Base-by-base conservation (phyloP, 352 stramenopile genomes). In the Aphanomyces cochlioides region DNA sequence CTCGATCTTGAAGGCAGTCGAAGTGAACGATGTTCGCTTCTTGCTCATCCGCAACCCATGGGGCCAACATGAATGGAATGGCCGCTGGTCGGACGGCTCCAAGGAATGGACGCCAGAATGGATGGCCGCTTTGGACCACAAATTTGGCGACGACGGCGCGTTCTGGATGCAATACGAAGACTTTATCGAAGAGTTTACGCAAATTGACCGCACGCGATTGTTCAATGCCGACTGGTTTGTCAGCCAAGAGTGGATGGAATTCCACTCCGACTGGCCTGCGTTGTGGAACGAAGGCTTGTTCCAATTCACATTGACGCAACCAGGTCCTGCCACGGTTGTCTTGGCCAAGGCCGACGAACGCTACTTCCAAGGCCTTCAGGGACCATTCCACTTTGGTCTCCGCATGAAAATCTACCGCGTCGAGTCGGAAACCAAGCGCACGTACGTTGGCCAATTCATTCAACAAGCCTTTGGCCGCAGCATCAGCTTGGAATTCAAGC, bases 161-260 rank as follows among this genome's bases (percentile, higher is more conserved):
- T 90, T 89, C 69, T 90, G 81, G 78, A 90, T 90, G 77, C 69
- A 50, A 34, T 89, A 79, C 71, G 71, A 79, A 8, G 75, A 82
- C 57, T 80, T 80, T 39, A 59, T 82, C 45, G 69, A 74, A 13
- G 75, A 69, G 36, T 82, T 82, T 53, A 80, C 73, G 17, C 38
- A 73, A 6, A 56, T 80, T 8, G 75, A 82, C 50, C 75, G 75
- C 71, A 83, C 77, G 63, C 74, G 77, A 34, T 69, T 83, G 45
- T 83, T 78, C 60, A 72, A 74, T 21, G 56, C 63, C n/a, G 73
- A 78, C 47, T 83, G 77, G 77, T 79, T 61, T 1, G 61, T 83
- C 15, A 72, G 74, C 56, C 77, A 83, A 54, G 67, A 50, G 47
- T 83, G 77, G 77, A 83, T 74, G 28, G 69, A 79, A 59, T 54